Conservation (phyloP, 169 alveolate species). For the Theileria parva region DNA sequence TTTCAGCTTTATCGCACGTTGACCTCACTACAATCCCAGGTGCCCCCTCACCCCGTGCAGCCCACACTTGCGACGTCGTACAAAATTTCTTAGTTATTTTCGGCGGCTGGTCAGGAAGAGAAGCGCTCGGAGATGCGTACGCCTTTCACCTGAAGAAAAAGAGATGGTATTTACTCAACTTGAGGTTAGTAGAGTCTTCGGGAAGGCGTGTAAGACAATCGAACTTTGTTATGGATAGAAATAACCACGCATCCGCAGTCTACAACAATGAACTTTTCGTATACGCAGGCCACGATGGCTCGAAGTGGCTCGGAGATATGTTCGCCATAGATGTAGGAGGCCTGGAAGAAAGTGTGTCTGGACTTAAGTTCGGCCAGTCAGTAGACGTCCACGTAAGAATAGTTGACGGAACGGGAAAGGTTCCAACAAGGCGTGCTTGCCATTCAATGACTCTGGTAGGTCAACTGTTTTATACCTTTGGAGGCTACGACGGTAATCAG, state of each 20-base stretch:
- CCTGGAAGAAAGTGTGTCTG: slow-evolving; percentile 43
- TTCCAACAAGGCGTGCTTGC: slow-evolving; percentile 75
- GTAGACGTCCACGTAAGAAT: slow-evolving; percentile 64
- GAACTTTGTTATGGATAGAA: slow-evolving; percentile 49
- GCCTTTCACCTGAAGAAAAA: slow-evolving; percentile 66
- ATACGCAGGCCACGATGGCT: slow-evolving; percentile 79
- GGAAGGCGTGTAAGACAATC: slow-evolving; percentile 24
- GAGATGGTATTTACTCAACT: slow-evolving; percentile 69
- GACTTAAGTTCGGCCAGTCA: slow-evolving; percentile 46
- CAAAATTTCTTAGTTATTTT: slow-evolving; percentile 66
- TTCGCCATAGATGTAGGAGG: slow-evolving; percentile 65
- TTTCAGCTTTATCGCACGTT: slow-evolving; percentile 28
- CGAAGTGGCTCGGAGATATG: slow-evolving; percentile 71
- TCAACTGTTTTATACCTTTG: slow-evolving; percentile 68
- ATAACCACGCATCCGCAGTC: slow-evolving; percentile 73
- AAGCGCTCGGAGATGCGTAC: slow-evolving; percentile 74
- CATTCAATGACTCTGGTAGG: slow-evolving; percentile 71
- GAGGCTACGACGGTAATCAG: slow-evolving; percentile 76
- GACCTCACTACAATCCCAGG: slow-evolving; percentile 68
- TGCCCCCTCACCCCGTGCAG: slow-evolving; percentile 77
- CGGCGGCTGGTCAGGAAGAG: slow-evolving; percentile 78
- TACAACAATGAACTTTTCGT: slow-evolving; percentile 62
- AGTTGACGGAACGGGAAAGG: slow-evolving; percentile 52
- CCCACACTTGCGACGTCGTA: slow-evolving; percentile 74
- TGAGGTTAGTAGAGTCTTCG: slow-evolving; percentile 32